phyloP scores from a whole-genome alignment of 2,329 filamentous ascomycete species.

The Claviceps pusilla region DNA sequence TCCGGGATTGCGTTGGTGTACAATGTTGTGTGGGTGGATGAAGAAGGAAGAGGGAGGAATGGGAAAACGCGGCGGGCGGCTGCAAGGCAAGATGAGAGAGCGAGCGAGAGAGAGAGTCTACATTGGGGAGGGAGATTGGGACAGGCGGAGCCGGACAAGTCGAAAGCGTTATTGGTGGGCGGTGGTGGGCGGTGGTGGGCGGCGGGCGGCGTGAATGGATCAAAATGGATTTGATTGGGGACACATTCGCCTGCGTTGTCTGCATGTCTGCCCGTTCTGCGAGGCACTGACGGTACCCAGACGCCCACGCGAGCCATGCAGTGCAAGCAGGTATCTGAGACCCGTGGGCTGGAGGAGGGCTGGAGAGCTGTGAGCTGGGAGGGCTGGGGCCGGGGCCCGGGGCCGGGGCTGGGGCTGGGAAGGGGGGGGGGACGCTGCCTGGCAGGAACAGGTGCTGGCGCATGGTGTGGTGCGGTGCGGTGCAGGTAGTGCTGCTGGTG shows the following conservation, averaged over 20 bases:
- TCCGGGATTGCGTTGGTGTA: not conserved
- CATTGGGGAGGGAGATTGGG: not conserved
- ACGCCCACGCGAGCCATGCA: not conserved
- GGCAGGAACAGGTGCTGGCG: slow-evolving; percentile 7
- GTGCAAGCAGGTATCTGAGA: not conserved
- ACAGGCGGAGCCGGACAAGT: not conserved
- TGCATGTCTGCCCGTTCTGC: not conserved
- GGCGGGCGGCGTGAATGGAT: not conserved
- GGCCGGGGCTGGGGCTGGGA: no score
- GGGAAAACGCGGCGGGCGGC: not conserved
- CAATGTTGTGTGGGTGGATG: not conserved
- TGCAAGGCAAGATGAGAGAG: not conserved
- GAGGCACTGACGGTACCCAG: not conserved
- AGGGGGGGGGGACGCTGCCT: not conserved
- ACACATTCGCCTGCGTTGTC: no score
- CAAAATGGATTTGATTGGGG: no score
- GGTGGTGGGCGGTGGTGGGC: not conserved
- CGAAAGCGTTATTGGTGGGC: not conserved
- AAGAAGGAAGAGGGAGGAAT: slow-evolving; percentile 2
- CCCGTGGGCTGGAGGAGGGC: not conserved
- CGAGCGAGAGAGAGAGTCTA: not conserved
- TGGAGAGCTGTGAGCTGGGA: slow-evolving; percentile 5
- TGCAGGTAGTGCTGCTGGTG: not conserved
- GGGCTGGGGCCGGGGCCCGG: no score
- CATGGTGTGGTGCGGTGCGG: not conserved